phyloP scores from a whole-genome alignment of 176 grass and related monocot genomes.

The Juncus inflexus region DNA sequence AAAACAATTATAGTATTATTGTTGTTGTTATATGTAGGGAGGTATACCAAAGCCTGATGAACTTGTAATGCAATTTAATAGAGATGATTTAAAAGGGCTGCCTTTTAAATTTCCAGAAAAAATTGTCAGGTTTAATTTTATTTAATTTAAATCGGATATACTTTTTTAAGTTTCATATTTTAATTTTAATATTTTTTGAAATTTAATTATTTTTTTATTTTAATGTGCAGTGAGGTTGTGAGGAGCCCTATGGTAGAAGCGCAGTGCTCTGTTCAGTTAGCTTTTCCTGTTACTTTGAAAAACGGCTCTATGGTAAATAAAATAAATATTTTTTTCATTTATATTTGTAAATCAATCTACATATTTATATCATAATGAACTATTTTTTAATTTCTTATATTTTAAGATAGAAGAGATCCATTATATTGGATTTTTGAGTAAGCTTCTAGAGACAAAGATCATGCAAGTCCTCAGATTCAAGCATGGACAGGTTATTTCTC shows the following conservation, averaged over 20 bases:
- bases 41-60: slow-evolving; percentile 75
- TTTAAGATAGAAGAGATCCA: slow-evolving; percentile 88
- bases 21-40: slow-evolving; percentile 48
- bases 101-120: slow-evolving; percentile 91
- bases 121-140: slow-evolving; percentile 70
- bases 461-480: slow-evolving; percentile 99
- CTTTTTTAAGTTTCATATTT: slow-evolving; percentile 17
- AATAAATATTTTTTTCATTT: slow-evolving; percentile 16
- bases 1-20: slow-evolving; percentile 22
- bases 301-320: slow-evolving; percentile 71
- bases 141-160: slow-evolving; percentile 11
- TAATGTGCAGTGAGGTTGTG: slow-evolving; percentile 83
- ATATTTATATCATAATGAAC: slow-evolving; percentile 20
- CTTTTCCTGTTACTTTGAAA: slow-evolving; percentile 82
- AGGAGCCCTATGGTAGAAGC: slow-evolving; percentile 98
- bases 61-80: slow-evolving; percentile 62
- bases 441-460: slow-evolving; percentile 97
- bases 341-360: slow-evolving; percentile 5
- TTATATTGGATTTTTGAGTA: slow-evolving; percentile 88
- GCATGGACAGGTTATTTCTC: slow-evolving; percentile 79
- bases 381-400: slow-evolving; percentile 34
- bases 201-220: slow-evolving; percentile 14
- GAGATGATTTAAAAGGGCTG: slow-evolving; percentile 93
- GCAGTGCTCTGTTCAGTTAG: slow-evolving; percentile 94
- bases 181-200: slow-evolving; percentile 28